Conservation (phyloP, 768 basidiomycete species). For the Boletus sp. region DNA sequence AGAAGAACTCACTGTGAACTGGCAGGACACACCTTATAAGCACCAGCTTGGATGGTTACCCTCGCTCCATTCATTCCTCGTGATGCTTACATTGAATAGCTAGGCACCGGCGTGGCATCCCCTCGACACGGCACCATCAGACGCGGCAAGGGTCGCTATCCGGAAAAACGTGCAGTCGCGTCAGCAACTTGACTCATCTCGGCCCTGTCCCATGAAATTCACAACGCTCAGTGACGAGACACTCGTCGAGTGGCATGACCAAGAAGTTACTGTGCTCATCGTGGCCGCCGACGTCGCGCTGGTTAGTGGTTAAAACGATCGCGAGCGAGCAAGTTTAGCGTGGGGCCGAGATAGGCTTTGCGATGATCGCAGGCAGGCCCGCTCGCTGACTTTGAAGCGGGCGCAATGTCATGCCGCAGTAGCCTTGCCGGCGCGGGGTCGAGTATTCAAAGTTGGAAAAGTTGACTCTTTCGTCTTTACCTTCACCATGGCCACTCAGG, state of each 20-base stretch:
- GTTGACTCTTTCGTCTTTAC: constrained; percentile 3
- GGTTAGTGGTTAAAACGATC: background rate
- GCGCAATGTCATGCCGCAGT: constrained; percentile 5
- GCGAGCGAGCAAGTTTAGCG: background rate
- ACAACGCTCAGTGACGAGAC: background rate
- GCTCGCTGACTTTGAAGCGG: constrained; percentile 30
- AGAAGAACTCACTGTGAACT: background rate
- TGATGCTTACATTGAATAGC: background rate
- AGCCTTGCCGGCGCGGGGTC: constrained; percentile 11
- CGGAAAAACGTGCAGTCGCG: constrained; percentile 9
- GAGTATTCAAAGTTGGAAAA: background rate
- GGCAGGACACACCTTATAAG: background rate
- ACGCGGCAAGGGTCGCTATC: constrained; percentile 10
- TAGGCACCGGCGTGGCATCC: background rate
- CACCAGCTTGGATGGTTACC: background rate
- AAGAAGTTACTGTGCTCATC: background rate
- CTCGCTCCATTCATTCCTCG: background rate
- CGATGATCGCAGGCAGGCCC: background rate
- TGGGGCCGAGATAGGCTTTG: constrained; percentile 4
- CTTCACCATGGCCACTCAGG: constrained; percentile 15
- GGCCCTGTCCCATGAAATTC: background rate
- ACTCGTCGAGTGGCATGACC: background rate
- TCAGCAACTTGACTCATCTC: constrained; percentile 27
- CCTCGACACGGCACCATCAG: constrained; percentile 14
- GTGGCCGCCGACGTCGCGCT: background rate